Evolutionary conservation across 1,139 yeast species (phyloP), one percentile per base, ranked within the genome.

Genomic region (Hanseniaspora uvarum): DNA sequence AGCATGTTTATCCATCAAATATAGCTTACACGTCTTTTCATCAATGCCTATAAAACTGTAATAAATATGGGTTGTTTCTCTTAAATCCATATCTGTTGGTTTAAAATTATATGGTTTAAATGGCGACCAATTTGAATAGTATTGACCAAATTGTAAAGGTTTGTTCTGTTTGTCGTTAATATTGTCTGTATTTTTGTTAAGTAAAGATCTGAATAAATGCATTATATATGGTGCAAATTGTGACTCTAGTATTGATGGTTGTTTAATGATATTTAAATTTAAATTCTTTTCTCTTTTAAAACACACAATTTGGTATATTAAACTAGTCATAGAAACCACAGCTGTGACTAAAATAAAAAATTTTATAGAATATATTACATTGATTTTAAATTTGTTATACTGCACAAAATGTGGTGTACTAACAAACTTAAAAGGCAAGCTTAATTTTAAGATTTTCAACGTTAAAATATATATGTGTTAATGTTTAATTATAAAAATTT

Each of bases 21-120:
- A 65, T 7, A 84, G 73, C 5, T 63, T 67, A 0, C 94, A 94
- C 0, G 80, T 71, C 0, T 62, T 61, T 0, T 73, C 62, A 58
- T 81, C 78, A 10, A 87, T 74, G 39, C 75, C 70, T 54, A 86
- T 73, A 65, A 89, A 89, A 0, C 96, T 87, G 65, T 85, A 89
- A 63, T 81, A 81, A 3, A 89, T 67, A 60, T 86, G 86, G 18
- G 94, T 79, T 4, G 84, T 68, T 18, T 69, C 61, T 0, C 73
- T 65, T 2, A 73, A 64, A 3, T 89, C 87, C 11, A 88, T 75
- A 55, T 84, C 81, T n/a, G 70, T 70, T 0, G 94, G 89, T 53
- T 73, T 73, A 64, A 82, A 88, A 23, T 75, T 68, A 36, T 81
- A 68, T 4, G 70, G 67, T 14, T 70, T 72, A 60, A 87, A 86